Evolutionary conservation across 2,329 filamentous ascomycete genomes (phyloP).

Genomic region (Coniochaeta sp.): DNA sequence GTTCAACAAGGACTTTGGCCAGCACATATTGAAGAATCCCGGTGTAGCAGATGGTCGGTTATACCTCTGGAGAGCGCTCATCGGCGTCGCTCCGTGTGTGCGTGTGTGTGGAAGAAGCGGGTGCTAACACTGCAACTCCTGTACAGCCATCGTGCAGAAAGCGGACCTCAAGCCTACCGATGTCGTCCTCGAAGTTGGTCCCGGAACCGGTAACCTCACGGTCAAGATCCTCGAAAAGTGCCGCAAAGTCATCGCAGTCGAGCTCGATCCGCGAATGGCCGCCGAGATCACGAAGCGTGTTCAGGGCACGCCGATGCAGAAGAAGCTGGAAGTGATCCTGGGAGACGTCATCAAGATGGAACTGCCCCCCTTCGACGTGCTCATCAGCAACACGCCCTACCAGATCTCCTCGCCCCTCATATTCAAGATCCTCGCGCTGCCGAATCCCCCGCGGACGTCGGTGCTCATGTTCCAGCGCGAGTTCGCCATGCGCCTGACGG

Average conservation of each 20-base stretch:
- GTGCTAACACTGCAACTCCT: no score
- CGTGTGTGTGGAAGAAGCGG: no score
- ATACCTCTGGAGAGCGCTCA: neutral
- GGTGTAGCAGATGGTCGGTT: slow-evolving; percentile 14
- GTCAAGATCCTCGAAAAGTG: slow-evolving; percentile 83
- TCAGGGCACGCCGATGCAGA: slow-evolving; percentile 78
- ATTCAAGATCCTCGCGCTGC: slow-evolving; percentile 75
- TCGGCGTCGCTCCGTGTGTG: no score
- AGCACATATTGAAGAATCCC: slow-evolving; percentile 72
- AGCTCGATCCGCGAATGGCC: slow-evolving; percentile 94
- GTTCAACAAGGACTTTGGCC: slow-evolving; percentile 85
- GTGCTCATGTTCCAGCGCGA: slow-evolving; percentile 86
- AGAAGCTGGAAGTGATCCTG: slow-evolving; percentile 77
- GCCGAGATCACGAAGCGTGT: slow-evolving; percentile 90
- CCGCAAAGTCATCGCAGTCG: slow-evolving; percentile 73
- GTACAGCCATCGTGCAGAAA: slow-evolving; percentile 60
- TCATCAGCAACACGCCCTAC: slow-evolving; percentile 72
- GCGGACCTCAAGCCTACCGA: slow-evolving; percentile 85
- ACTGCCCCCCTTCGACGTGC: slow-evolving; percentile 52
- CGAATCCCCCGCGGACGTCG: slow-evolving; percentile 72
- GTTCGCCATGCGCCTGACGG: slow-evolving; percentile 85
- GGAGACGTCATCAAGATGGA: slow-evolving; percentile 92
- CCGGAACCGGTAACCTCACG: slow-evolving; percentile 83
- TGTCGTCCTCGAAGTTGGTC: slow-evolving; percentile 85
- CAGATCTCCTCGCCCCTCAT: slow-evolving; percentile 86